Evolutionary conservation across 2,329 filamentous ascomycete genomes (phyloP).

Genomic region (Dactylellina sp.): DNA sequence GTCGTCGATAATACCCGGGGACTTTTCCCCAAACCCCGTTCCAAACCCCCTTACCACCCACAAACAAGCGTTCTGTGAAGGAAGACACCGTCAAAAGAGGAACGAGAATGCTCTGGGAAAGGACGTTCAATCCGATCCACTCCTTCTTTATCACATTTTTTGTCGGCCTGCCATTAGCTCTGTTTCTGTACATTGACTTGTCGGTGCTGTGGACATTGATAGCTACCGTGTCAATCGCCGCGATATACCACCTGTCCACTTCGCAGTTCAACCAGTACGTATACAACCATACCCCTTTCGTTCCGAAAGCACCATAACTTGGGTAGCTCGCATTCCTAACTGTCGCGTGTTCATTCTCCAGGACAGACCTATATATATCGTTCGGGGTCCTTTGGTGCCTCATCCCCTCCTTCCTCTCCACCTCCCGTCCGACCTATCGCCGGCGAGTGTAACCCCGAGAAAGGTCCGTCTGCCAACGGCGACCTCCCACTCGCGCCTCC

Average conservation of each 20-base stretch:
- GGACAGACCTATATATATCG: conserved; percentile 50
- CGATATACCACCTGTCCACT: conserved; percentile 16
- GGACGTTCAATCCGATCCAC: conserved; percentile 24
- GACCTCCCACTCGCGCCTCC: neutral
- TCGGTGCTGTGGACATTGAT: conserved; percentile 17
- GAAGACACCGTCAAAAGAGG: conserved; percentile 7
- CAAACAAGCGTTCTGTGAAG: conserved; percentile 33
- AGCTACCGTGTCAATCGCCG: conserved; percentile 17
- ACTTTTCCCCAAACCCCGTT: too few relatives aligned
- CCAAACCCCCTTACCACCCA: neutral
- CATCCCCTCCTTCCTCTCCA: conserved; percentile 35
- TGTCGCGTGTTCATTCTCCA: conserved; percentile 10
- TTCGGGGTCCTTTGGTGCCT: conserved; percentile 36
- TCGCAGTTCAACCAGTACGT: conserved; percentile 44
- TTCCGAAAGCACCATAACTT: neutral
- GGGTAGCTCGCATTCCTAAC: conserved; percentile 25
- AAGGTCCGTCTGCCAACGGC: conserved; percentile 3
- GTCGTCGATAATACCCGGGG: conserved; percentile 1
- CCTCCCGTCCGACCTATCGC: conserved; percentile 33
- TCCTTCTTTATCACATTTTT: conserved; percentile 19
- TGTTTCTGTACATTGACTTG: conserved; percentile 31
- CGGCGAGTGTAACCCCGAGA: conserved; percentile 30
- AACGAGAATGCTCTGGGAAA: conserved; percentile 31
- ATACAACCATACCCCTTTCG: conserved; percentile 22
- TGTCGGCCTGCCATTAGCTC: conserved; percentile 28